These are phyloP conservation scores for Papiliotrema terrestris DNA, from an alignment of 1,284 basidiomycete genomes.

Conservation along the genomic window DNA sequence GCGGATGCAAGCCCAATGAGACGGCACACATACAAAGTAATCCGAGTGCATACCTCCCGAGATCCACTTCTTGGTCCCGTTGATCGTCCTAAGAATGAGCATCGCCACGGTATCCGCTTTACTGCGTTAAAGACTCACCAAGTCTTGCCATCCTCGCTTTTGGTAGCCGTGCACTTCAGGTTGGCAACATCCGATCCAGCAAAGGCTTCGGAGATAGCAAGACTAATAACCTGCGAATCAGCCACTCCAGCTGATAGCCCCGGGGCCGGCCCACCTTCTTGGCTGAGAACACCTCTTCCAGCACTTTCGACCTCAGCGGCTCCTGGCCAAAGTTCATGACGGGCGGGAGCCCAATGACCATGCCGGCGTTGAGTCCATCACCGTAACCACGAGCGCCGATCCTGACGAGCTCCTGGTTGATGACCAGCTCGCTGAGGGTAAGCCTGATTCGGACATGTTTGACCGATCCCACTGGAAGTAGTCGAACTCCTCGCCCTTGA, in stretches of 20 bases:
- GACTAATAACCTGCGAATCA: slow-evolving; percentile 57
- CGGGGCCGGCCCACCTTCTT: slow-evolving; percentile 48
- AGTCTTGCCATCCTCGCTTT: slow-evolving; percentile 71
- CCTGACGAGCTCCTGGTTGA: slow-evolving; percentile 80
- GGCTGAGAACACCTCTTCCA: slow-evolving; percentile 72
- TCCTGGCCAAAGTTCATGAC: slow-evolving; percentile 60
- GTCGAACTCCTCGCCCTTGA: slow-evolving; percentile 85
- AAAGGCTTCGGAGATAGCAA: slow-evolving; percentile 87
- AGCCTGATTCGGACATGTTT: neutral
- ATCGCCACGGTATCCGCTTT: slow-evolving; percentile 25
- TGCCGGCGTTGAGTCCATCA: slow-evolving; percentile 70
- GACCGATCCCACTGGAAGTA: slow-evolving; percentile 53
- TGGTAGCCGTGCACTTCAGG: slow-evolving; percentile 73
- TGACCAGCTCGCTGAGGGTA: slow-evolving; percentile 58
- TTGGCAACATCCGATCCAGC: slow-evolving; percentile 88
- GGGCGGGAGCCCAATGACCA: slow-evolving; percentile 69
- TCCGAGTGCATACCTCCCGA: slow-evolving; percentile 67
- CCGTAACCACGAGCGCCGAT: slow-evolving; percentile 77
- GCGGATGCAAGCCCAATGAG: too few species aligned
- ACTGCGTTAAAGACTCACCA: slow-evolving; percentile 26
- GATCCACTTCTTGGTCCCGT: slow-evolving; percentile 90
- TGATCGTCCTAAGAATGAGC: slow-evolving; percentile 69
- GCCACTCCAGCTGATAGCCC: neutral
- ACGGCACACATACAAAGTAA: too few species aligned
- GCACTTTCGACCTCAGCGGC: slow-evolving; percentile 54